A percentile compares a stretch with the other conserved stretches of the same genome.
These are phyloP conservation scores for Zasmidium citrigriseum DNA, from an alignment of 2,329 filamentous ascomycete genomes.

Conservation along the genomic window DNA sequence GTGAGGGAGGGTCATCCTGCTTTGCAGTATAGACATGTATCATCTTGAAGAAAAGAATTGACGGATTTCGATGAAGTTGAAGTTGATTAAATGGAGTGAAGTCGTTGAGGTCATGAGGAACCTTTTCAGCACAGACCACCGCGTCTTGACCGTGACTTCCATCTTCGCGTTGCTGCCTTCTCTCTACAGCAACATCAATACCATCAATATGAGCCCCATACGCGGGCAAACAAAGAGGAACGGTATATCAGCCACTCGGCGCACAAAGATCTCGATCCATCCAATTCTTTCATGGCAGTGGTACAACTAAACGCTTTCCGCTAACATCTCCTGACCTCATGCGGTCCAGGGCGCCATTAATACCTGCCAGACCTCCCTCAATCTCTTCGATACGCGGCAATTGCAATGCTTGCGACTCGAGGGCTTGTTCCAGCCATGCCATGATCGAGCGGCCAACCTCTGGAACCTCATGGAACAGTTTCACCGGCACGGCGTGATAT, in stretches of 20 bases:
- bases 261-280: background rate
- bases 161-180: background rate
- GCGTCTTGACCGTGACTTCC: background rate
- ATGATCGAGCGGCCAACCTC: conserved; percentile 16
- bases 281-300: conserved; percentile 2
- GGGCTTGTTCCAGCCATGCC: conserved; percentile 19
- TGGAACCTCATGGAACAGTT: conserved; percentile 64
- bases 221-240: too few relatives aligned
- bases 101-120: background rate
- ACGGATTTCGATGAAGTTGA: background rate
- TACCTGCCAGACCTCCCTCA: conserved; percentile 15
- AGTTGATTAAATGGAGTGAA: background rate
- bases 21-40: conserved; percentile 14
- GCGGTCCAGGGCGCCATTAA: conserved; percentile 20
- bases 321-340: conserved; percentile 21
- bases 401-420: conserved; percentile 7
- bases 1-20: conserved; percentile 31
- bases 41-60: background rate
- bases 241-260: background rate
- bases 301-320: conserved; percentile 21
- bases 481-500: conserved; percentile 69
- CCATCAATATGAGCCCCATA: background rate
- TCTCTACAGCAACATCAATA: background rate
- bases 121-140: background rate
- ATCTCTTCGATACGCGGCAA: conserved; percentile 17